Evolutionary conservation across 164 flowering plant species (phyloP).

Genomic region (Vitis riparia): DNA sequence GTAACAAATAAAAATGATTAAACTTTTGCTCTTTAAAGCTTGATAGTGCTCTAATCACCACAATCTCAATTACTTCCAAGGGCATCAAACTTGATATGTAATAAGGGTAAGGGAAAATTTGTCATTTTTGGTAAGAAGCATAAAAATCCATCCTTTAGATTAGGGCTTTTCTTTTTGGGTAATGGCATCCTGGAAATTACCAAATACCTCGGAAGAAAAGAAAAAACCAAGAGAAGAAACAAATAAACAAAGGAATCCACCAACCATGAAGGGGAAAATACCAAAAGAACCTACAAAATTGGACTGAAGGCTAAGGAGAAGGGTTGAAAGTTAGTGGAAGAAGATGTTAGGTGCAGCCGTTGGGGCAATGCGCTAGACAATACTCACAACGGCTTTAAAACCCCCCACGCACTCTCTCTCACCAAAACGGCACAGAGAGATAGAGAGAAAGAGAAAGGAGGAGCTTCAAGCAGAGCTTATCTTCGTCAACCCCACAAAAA

Average conservation of each 20-base stretch:
- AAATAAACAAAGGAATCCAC: not conserved
- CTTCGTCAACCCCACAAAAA: not conserved
- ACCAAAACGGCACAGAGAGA: not conserved
- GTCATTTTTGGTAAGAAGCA: too few species aligned
- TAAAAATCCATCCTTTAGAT: too few species aligned
- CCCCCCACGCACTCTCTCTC: not conserved
- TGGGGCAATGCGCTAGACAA: not conserved
- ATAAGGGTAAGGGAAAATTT: too few species aligned
- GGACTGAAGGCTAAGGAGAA: not conserved
- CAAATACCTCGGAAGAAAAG: too few species aligned
- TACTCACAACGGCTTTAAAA: not conserved
- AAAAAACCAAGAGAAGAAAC: too few species aligned
- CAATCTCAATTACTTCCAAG: too few species aligned
- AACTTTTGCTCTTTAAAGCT: too few species aligned
- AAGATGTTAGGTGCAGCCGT: conserved; percentile 11
- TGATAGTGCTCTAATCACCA: too few species aligned
- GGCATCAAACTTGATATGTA: too few species aligned
- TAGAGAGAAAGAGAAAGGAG: not conserved
- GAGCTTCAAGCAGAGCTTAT: not conserved
- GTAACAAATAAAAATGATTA: too few species aligned
- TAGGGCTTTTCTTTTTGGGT: too few species aligned
- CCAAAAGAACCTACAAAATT: not conserved
- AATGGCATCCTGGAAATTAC: too few species aligned
- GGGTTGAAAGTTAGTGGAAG: not conserved
- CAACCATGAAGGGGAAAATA: not conserved